Conservation (phyloP, 805 yeast genomes). For the Peterozyma toletana region DNA sequence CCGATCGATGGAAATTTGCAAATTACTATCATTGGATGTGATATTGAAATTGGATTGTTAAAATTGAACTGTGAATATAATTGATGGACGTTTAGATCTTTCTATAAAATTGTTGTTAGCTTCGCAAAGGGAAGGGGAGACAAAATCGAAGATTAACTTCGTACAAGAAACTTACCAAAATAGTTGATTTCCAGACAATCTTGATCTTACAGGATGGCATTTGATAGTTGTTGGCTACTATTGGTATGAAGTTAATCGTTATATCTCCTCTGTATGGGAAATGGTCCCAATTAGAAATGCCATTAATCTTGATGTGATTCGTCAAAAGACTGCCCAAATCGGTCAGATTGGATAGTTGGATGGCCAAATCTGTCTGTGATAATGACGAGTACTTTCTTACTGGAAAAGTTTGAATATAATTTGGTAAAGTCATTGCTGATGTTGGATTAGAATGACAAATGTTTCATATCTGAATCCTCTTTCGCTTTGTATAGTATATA, state of each 20-base stretch:
- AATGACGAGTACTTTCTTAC: too few species aligned
- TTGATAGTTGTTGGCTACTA: too few species aligned
- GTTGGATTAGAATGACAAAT: too few species aligned
- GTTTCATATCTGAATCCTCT: too few species aligned
- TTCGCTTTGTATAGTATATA: too few species aligned
- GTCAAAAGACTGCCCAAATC: neutral
- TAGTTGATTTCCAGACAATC: conserved; percentile 2
- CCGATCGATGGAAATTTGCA: conserved; percentile 3
- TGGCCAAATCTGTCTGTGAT: too few species aligned
- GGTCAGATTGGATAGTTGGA: too few species aligned
- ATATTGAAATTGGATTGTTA: neutral
- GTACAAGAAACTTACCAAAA: neutral
- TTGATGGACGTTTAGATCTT: conserved; percentile 3
- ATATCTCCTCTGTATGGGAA: conserved; percentile 6
- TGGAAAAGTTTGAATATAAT: too few species aligned
- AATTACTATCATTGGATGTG: neutral
- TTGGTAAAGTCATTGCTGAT: too few species aligned
- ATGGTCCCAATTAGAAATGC: conserved; percentile 3
- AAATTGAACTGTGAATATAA: conserved; percentile 1
- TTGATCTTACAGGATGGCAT: conserved; percentile 2
- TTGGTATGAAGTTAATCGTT: conserved; percentile 3
- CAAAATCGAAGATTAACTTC: neutral
- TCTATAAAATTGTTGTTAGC: neutral
- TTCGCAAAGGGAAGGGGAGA: neutral
- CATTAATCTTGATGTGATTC: neutral